Base-by-base conservation (phyloP, 768 basidiomycete genomes). In the Artomyces pyxidatus region DNA sequence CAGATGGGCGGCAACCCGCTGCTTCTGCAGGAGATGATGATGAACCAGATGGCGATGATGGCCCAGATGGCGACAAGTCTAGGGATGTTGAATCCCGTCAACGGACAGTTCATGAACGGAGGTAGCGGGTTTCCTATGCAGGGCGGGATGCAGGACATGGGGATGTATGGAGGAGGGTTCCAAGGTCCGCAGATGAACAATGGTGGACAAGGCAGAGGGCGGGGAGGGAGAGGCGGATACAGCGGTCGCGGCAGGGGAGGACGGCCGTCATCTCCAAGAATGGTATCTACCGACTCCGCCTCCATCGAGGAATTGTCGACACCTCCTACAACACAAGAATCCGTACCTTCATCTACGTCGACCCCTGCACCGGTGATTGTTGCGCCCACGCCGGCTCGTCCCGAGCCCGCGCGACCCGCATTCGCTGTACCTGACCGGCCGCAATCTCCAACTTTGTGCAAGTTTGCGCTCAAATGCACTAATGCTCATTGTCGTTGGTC, bases 31-130 rank as follows among this genome's bases (percentile, higher is more conserved):
- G 90, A 90, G 62, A 84, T 93, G 76, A 83, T 93, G 80, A 83
- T 88, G 78, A 87, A 78, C 64, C 85, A 92, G 63, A 89, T 90
- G 86, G 85, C 88, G 23, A 74, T 94, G 60, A 93, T 94, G 92
- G 81, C 86, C 48, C 90, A 93, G 68, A 88, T 95, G 82, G 87
- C 88, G 37, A 75, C 81, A 26, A 82, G 80, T 29, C 85, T 91
- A 78, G 87, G 83, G 25, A 83, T 90, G 64, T 73, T 88, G 55
- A 80, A 77, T 57, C 77, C 82, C 11, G 61, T 67, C 21, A 70
- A 74, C 9, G 79, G 74, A 8, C 80, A 79, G 59, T 79, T 78
- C 56, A 70, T 74, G 67, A 72, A 68, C 41, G 80, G 74, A n/a
- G n/a, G n/a, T n/a, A 35, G 17, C 23, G 80, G 74, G 17, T 80